A percentile compares a stretch with the other conserved stretches of the same genome.
Conservation (phyloP, 805 yeast species). For the Ogataea sp. region DNA sequence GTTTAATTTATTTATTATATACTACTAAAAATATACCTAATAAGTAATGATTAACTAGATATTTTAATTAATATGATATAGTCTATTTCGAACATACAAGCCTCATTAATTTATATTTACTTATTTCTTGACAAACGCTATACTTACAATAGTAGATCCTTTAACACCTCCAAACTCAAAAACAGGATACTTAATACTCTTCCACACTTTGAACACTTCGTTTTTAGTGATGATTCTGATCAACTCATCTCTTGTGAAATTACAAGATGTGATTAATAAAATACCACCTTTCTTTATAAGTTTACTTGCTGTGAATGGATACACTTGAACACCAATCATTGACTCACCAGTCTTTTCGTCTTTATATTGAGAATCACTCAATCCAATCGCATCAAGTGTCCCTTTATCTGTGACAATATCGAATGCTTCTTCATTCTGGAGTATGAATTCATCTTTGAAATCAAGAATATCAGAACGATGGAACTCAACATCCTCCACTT, state of each 20-base stretch:
- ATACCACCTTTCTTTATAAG: slow-evolving; percentile 52
- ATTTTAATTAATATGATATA: too few relatives aligned
- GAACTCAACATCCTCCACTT: slow-evolving; percentile 38
- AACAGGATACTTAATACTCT: slow-evolving; percentile 64
- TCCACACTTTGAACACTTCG: slow-evolving; percentile 48
- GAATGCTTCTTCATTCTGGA: slow-evolving; percentile 29
- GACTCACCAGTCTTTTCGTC: slow-evolving; percentile 39
- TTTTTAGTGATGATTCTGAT: slow-evolving; percentile 38
- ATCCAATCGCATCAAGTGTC: slow-evolving; percentile 92
- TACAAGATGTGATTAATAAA: slow-evolving; percentile 81
- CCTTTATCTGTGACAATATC: slow-evolving; percentile 90
- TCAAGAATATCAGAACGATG: slow-evolving; percentile 62
- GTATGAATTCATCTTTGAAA: slow-evolving; percentile 26
- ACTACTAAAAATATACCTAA: too few relatives aligned
- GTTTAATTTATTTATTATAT: too few relatives aligned
- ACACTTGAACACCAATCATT: slow-evolving; percentile 46
- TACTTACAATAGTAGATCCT: slow-evolving; percentile 83
- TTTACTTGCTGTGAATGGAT: slow-evolving; percentile 51
- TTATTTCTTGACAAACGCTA: slow-evolving; percentile 54
- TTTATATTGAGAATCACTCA: slow-evolving; percentile 53
- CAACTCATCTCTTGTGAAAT: slow-evolving; percentile 81
- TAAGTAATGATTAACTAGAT: too few relatives aligned
- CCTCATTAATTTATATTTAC: background rate
- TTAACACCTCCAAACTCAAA: slow-evolving; percentile 85
- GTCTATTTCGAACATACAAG: background rate